Evolutionary conservation across 768 basidiomycete species (phyloP).

Genomic region (Serendipita indica): DNA sequence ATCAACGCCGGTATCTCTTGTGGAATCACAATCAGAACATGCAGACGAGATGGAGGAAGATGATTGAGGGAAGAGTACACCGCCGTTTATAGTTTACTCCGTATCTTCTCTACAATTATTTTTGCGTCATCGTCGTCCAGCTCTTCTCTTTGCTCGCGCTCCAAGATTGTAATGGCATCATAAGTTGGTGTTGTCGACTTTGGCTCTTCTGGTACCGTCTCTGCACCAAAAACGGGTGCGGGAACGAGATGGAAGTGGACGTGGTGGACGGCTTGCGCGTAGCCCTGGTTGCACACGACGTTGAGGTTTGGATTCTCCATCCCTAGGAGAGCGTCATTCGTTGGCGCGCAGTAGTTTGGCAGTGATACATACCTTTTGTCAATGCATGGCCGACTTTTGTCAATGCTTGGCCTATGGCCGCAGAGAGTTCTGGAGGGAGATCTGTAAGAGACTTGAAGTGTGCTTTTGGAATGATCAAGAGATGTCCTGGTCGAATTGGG

Average conservation of each 20-base stretch:
- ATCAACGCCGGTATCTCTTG: background rate
- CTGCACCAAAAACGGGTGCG: slow-evolving; percentile 33
- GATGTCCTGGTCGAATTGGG: slow-evolving; percentile 51
- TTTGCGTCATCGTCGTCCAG: slow-evolving; percentile 46
- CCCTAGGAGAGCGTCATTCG: slow-evolving; percentile 26
- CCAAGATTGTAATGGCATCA: slow-evolving; percentile 38
- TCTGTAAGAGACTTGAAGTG: slow-evolving; percentile 52
- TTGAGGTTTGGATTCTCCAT: slow-evolving; percentile 53
- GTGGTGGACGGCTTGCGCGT: slow-evolving; percentile 68
- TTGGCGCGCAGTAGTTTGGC: background rate
- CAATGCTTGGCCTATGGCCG: slow-evolving; percentile 42
- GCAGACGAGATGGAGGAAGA: slow-evolving; percentile 8
- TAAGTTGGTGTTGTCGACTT: background rate
- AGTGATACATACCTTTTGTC: slow-evolving; percentile 34
- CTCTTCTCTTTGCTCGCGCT: slow-evolving; percentile 41
- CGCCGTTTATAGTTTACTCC: slow-evolving; percentile 25
- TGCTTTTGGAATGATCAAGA: slow-evolving; percentile 52
- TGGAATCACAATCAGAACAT: background rate
- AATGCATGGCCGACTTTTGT: slow-evolving; percentile 48
- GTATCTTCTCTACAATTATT: slow-evolving; percentile 31
- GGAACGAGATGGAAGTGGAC: slow-evolving; percentile 70
- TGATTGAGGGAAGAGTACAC: background rate
- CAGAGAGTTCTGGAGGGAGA: slow-evolving; percentile 43
- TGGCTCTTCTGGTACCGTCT: background rate
- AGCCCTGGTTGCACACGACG: slow-evolving; percentile 69